Evolutionary conservation across 2,329 filamentous ascomycete species (phyloP), one percentile per base, ranked within the genome.

Genomic region (Pestalotiopsis sp.): DNA sequence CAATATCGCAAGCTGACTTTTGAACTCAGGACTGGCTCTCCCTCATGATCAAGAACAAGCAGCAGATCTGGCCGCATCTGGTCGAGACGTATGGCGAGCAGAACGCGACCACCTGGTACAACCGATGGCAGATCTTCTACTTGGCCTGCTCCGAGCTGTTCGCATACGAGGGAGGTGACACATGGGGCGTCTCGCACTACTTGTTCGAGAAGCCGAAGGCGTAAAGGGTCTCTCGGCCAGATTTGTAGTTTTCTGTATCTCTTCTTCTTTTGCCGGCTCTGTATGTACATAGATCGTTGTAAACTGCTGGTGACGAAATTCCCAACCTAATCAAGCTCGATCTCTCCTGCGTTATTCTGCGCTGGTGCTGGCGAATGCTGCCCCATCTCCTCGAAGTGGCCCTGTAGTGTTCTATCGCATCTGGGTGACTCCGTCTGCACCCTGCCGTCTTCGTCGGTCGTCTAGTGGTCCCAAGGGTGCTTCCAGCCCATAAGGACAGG

Each of bases 391-490:
- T 10, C 10, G 10, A 22, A 11, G 35, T 61, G 30, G 30, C 20
- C 58, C 5, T 11, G 44, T 52, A 52, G 17, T n/a, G 20, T 17
- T 52, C 44, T 9, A 52, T 52, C 44, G 17, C 17, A 52, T 52
- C 44, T 52, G 44, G 22, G 6, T 14, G 40, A 48, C 3, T n/a
- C n/a, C 44, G 3, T n/a, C 14, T 52, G 44, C 44, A 10, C 44
- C 17, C 58, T 61, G 5, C 26, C 26, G 7, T n/a, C 38, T 39
- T 22, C 4, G n/a, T 65, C 14, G 65, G 20, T 64, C 71, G 68
- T 81, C 87, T 85, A 97, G 83, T 97, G 94, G 74, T 98, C 94
- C 94, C 94, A 98, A 72, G 94, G 96, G 82, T 98, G 96, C 85
- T 94, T 98, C 92, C 90, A 94, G 79, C 96, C 96, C 75, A 99